Evolutionary conservation across 441 rosid species (phyloP).

Genomic region (Adansonia rubrostipa): DNA sequence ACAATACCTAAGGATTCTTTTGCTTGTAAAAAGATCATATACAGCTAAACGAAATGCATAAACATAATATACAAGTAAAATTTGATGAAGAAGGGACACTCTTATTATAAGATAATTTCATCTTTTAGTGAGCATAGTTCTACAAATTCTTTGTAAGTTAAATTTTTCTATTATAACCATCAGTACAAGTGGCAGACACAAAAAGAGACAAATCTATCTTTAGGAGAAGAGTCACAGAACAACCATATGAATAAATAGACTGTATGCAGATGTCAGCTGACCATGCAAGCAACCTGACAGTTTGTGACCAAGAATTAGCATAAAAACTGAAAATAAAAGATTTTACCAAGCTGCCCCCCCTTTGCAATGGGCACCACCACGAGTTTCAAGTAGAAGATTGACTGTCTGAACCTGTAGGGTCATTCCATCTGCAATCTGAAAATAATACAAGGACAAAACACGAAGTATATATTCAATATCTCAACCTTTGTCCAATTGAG

Average conservation of each 20-base stretch:
- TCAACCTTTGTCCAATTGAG: conserved; percentile 16
- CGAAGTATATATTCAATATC: conserved; percentile 24
- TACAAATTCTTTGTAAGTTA: conserved; percentile 17
- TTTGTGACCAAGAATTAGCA: conserved; percentile 1
- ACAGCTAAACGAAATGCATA: conserved; percentile 3
- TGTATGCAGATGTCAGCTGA: not conserved
- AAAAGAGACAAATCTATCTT: conserved; percentile 1
- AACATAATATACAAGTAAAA: not conserved
- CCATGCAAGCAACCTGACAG: not conserved
- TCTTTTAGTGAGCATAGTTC: not conserved
- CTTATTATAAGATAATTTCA: not conserved
- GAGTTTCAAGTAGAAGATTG: conserved; percentile 93
- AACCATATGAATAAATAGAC: conserved; percentile 2
- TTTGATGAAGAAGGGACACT: not conserved
- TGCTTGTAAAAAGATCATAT: not conserved
- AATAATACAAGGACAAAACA: conserved; percentile 26
- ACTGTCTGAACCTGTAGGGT: conserved; percentile 79
- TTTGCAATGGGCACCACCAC: conserved; percentile 62
- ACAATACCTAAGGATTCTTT: not conserved
- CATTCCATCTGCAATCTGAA: conserved; percentile 99
- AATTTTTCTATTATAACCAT: conserved; percentile 12
- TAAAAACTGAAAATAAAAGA: conserved; percentile 16
- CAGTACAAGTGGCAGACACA: not conserved
- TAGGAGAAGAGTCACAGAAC: conserved; percentile 1
- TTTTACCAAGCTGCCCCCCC: conserved; percentile 94